Evolutionary conservation across 352 stramenopile genomes (phyloP).

Genomic region (Phytophthora podocarpi): DNA sequence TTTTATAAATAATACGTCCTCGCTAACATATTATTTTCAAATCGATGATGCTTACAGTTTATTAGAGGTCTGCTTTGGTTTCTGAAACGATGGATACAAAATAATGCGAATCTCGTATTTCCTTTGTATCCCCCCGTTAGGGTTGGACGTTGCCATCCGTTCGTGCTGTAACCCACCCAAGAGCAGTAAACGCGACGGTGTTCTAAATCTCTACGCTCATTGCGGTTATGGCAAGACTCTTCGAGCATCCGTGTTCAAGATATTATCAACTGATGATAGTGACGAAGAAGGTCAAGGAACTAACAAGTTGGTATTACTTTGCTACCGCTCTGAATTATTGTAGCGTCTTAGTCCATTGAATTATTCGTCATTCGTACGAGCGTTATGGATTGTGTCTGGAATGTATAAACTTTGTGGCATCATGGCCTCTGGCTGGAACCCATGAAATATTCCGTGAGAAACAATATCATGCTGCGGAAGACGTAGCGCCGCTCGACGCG

Average conservation of each 20-base stretch:
- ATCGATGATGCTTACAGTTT: neutral
- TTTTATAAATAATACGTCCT: too few relatives aligned
- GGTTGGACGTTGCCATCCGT: slow-evolving; percentile 11
- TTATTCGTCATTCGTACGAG: neutral
- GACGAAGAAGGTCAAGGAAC: neutral
- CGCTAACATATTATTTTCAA: neutral
- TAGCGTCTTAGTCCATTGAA: neutral
- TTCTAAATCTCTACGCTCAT: slow-evolving; percentile 1
- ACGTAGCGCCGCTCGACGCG: neutral
- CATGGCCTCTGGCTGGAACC: slow-evolving; percentile 4
- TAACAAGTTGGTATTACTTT: too few relatives aligned
- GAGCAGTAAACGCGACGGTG: neutral
- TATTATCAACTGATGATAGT: neutral
- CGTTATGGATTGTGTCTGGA: neutral
- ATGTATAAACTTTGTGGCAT: slow-evolving; percentile 1
- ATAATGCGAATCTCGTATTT: slow-evolving; percentile 12
- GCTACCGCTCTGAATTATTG: neutral
- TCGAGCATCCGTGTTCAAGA: neutral
- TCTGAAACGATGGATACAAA: slow-evolving; percentile 20
- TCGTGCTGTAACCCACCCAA: neutral
- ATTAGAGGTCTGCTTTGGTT: slow-evolving; percentile 10
- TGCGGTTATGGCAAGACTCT: slow-evolving; percentile 11
- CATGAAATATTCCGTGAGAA: neutral
- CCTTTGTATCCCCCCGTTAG: slow-evolving; percentile 2
- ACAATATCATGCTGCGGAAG: slow-evolving; percentile 11